Conservation (phyloP, 1,284 basidiomycete species). For the Cutaneotrichosporon curvatum region DNA sequence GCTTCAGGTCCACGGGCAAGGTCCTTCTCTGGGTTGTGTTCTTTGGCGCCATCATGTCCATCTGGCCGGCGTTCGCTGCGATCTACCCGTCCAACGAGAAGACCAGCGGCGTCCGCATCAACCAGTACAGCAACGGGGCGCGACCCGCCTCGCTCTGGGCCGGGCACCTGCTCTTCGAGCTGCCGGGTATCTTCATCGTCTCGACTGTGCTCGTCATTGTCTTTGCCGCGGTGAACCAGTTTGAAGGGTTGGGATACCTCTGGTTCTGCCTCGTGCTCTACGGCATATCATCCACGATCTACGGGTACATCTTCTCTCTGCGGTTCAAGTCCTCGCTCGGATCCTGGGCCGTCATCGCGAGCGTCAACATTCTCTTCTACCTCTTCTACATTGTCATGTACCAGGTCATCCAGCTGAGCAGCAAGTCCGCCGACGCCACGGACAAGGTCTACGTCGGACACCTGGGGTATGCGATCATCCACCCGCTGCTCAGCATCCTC, state of each 20-base stretch:
- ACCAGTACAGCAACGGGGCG: conserved; percentile 61
- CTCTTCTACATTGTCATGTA: conserved; percentile 46
- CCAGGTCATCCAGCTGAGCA: conserved; percentile 32
- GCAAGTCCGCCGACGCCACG: conserved; percentile 50
- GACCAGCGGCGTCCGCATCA: conserved; percentile 61
- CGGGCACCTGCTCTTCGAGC: conserved; percentile 68
- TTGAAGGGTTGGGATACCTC: conserved; percentile 57
- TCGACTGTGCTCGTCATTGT: conserved; percentile 59
- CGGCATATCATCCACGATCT: conserved; percentile 60
- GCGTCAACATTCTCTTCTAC: conserved; percentile 67
- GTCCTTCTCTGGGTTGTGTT: conserved; percentile 32
- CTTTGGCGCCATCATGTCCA: conserved; percentile 48
- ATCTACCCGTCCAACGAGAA: conserved; percentile 60
- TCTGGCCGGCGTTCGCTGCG: conserved; percentile 71
- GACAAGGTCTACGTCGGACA: conserved; percentile 59
- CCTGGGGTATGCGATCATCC: conserved; percentile 59
- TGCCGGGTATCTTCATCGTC: conserved; percentile 55
- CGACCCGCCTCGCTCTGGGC: conserved; percentile 68
- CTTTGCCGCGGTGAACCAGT: conserved; percentile 58
- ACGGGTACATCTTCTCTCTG: conserved; percentile 61
- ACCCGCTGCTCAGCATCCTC: conserved; percentile 59
- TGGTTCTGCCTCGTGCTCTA: conserved; percentile 65
- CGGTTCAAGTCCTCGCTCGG: conserved; percentile 61
- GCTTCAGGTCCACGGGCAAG: conserved; percentile 23
- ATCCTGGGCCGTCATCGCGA: conserved; percentile 64